phyloP scores from a whole-genome alignment of 257 asterid genomes.

The Fraxinus pennsylvanica region DNA sequence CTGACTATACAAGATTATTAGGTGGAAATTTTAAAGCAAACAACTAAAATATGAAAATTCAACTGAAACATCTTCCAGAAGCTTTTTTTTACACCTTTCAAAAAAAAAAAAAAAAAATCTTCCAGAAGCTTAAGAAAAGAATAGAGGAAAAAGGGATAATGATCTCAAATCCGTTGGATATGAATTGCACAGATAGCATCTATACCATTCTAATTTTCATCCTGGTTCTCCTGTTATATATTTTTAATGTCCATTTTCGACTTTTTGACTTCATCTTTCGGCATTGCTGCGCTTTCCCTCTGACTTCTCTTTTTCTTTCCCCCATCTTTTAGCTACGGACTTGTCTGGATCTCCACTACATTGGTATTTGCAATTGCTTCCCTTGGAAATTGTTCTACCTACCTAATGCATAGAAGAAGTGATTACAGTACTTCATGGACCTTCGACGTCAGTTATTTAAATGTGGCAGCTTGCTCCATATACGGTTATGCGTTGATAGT shows the following conservation, averaged over 20 bases:
- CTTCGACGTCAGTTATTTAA: slow-evolving; percentile 79
- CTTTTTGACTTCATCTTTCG: slow-evolving; percentile 7
- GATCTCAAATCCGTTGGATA: neutral
- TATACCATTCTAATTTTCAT: neutral
- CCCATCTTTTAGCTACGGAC: slow-evolving; percentile 67
- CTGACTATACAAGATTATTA: neutral
- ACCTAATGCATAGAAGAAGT: slow-evolving; percentile 62
- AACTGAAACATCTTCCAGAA: neutral
- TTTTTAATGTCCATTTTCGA: neutral
- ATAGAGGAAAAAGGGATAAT: neutral
- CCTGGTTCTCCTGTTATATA: neutral
- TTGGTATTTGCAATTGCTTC: slow-evolving; percentile 79
- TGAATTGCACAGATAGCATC: neutral
- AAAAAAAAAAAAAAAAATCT: neutral
- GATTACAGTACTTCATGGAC: slow-evolving; percentile 54
- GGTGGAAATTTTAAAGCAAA: neutral
- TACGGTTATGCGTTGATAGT: slow-evolving; percentile 86
- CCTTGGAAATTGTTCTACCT: slow-evolving; percentile 87
- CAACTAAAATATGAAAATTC: neutral
- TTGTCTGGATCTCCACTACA: slow-evolving; percentile 94
- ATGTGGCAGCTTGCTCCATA: slow-evolving; percentile 73
- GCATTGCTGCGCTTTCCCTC: neutral
- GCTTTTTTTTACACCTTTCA: neutral
- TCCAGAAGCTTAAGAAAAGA: slow-evolving; percentile 4
- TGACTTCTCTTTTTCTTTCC: slow-evolving; percentile 10